Percentiles rank a stretch among this genome's conserved stretches.
Conservation (phyloP, 352 stramenopile genomes). For the Pythium myriotylum region DNA sequence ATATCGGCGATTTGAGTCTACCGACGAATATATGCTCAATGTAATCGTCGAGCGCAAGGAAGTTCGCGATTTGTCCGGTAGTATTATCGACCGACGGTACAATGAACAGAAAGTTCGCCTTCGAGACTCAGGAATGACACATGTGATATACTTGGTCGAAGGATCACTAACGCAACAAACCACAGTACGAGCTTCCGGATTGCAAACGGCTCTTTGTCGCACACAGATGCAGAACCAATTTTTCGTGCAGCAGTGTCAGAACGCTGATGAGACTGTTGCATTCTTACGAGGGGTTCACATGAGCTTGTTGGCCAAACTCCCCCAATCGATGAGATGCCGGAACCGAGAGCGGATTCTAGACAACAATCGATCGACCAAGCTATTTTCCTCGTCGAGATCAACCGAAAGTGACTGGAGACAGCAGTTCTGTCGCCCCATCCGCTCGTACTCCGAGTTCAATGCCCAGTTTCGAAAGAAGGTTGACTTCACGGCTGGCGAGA, state of each 20-base stretch:
- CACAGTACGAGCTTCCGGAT: slow-evolving; percentile 52
- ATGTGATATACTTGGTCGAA: slow-evolving; percentile 87
- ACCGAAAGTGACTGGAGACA: slow-evolving; percentile 29
- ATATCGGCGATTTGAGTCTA: slow-evolving; percentile 24
- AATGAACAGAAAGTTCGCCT: slow-evolving; percentile 81
- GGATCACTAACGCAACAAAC: slow-evolving; percentile 77
- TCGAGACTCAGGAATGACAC: slow-evolving; percentile 59
- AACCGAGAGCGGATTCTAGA: slow-evolving; percentile 34
- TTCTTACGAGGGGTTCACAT: slow-evolving; percentile 72
- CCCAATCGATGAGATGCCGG: slow-evolving; percentile 27
- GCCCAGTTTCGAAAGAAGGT: slow-evolving; percentile 74
- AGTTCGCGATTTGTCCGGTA: slow-evolving; percentile 75
- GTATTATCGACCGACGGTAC: slow-evolving; percentile 84
- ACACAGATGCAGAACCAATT: slow-evolving; percentile 86
- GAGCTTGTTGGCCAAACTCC: slow-evolving; percentile 63
- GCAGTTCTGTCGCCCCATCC: slow-evolving; percentile 52
- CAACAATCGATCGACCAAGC: too few relatives aligned
- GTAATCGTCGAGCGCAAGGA: slow-evolving; percentile 86
- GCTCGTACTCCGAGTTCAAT: slow-evolving; percentile 67
- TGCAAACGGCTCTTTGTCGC: slow-evolving; percentile 75
- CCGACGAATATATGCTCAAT: slow-evolving; percentile 73
- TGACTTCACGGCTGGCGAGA: slow-evolving; percentile 68
- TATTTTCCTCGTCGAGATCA: not conserved
- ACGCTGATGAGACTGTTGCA: slow-evolving; percentile 74
- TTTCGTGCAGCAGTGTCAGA: slow-evolving; percentile 79